Evolutionary conservation across 768 basidiomycete genomes (phyloP).

Genomic region (Psilocybe subaeruginosa): DNA sequence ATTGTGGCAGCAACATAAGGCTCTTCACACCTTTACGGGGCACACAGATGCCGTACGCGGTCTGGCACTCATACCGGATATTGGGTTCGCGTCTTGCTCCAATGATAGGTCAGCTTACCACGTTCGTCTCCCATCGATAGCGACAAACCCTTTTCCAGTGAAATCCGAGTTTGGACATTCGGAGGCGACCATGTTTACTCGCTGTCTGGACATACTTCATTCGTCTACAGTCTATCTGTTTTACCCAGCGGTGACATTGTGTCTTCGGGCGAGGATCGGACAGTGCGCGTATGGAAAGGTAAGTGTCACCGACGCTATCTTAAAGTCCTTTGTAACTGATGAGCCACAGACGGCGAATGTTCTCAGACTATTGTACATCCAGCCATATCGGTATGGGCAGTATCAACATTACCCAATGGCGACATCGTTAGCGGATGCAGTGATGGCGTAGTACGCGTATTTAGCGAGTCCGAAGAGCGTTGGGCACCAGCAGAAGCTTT

Average conservation of each 20-base stretch:
- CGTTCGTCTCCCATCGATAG: background rate
- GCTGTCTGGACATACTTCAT: slow-evolving; percentile 94
- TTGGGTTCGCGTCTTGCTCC: slow-evolving; percentile 93
- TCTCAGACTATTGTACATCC: slow-evolving; percentile 90
- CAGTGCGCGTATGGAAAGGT: slow-evolving; percentile 91
- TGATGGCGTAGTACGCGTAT: slow-evolving; percentile 86
- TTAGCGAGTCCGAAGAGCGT: slow-evolving; percentile 73
- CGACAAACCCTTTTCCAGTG: slow-evolving; percentile 46
- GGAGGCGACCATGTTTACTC: slow-evolving; percentile 77
- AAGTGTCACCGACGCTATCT: slow-evolving; percentile 23
- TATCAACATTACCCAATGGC: slow-evolving; percentile 84
- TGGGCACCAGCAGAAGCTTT: slow-evolving; percentile 69
- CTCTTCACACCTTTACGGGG: slow-evolving; percentile 75
- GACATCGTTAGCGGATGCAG: slow-evolving; percentile 94
- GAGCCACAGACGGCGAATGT: slow-evolving; percentile 75
- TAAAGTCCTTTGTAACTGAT: background rate
- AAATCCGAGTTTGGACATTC: slow-evolving; percentile 91
- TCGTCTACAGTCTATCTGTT: slow-evolving; percentile 88
- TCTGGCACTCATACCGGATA: slow-evolving; percentile 76
- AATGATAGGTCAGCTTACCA: slow-evolving; percentile 77
- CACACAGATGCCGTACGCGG: slow-evolving; percentile 93
- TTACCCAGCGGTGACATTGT: slow-evolving; percentile 83
- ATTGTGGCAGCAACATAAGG: slow-evolving; percentile 81
- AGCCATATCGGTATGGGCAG: slow-evolving; percentile 96
- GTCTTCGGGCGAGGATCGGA: slow-evolving; percentile 94